A percentile compares a stretch with the other conserved stretches of the same genome.
These are phyloP conservation scores for Afroboletus lepidellus DNA, from an alignment of 1,284 basidiomycete species.

Conservation along the genomic window DNA sequence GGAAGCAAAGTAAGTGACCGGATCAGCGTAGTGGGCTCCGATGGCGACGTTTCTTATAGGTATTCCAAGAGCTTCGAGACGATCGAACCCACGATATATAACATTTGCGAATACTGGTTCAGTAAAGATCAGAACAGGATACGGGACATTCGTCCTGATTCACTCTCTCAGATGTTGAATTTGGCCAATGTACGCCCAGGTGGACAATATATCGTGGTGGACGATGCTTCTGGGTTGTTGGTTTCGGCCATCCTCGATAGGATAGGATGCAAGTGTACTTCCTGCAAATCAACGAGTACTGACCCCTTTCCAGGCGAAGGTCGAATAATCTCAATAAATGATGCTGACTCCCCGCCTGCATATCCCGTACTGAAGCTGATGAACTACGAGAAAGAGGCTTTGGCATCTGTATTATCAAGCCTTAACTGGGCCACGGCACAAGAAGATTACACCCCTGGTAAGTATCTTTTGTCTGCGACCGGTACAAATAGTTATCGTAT, in stretches of 20 bases:
- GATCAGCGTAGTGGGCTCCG: neutral
- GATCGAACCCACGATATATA: constrained; percentile 84
- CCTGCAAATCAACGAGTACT: neutral
- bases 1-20: constrained; percentile 78
- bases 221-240: constrained; percentile 90
- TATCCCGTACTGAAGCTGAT: constrained; percentile 84
- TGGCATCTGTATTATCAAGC: constrained; percentile 59
- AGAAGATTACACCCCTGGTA: constrained; percentile 71
- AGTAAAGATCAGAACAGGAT: constrained; percentile 78
- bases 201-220: constrained; percentile 85
- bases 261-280: constrained; percentile 65
- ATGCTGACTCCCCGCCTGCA: constrained; percentile 90
- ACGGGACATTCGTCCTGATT: constrained; percentile 84
- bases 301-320: constrained; percentile 61
- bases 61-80: constrained; percentile 89
- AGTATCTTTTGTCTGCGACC: constrained; percentile 18
- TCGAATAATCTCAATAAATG: constrained; percentile 81
- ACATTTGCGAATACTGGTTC: constrained; percentile 90
- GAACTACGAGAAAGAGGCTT: constrained; percentile 74
- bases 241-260: constrained; percentile 85
- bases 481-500: constrained; percentile 4
- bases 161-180: constrained; percentile 85
- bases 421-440: constrained; percentile 93
- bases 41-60: constrained; percentile 40
- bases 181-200: constrained; percentile 84